phyloP scores from a whole-genome alignment of 2,329 filamentous ascomycete genomes.

The Sclerotinia spermophila region DNA sequence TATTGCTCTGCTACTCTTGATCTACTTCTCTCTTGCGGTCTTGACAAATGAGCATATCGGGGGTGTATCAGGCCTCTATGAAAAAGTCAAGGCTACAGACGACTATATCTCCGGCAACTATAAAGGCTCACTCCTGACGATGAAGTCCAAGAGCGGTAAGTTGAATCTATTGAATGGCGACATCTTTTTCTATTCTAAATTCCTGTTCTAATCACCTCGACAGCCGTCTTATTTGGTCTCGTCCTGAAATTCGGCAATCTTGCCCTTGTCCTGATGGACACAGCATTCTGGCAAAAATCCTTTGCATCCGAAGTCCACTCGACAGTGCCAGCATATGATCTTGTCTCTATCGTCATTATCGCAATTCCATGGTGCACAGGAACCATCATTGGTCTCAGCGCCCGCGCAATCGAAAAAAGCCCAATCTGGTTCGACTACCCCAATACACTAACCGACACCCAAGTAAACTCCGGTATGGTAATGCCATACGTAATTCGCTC shows the following conservation, averaged over 20 bases:
- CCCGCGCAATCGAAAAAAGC: conserved; percentile 43
- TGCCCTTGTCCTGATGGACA: conserved; percentile 44
- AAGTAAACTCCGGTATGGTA: conserved; percentile 31
- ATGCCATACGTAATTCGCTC: conserved; percentile 36
- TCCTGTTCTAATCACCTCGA: neutral
- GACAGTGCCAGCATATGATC: conserved; percentile 42
- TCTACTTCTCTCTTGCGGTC: conserved; percentile 47
- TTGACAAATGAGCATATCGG: conserved; percentile 43
- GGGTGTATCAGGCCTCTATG: conserved; percentile 44
- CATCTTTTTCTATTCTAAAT: neutral
- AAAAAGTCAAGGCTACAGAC: conserved; percentile 44
- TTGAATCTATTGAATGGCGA: neutral
- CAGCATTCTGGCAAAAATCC: conserved; percentile 51
- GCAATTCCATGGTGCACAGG: conserved; percentile 47
- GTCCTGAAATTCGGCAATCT: conserved; percentile 46
- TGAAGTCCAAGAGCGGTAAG: conserved; percentile 42
- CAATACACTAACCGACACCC: conserved; percentile 26
- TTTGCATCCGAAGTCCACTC: conserved; percentile 47
- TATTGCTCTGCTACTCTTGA: conserved; percentile 46
- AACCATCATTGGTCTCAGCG: conserved; percentile 46
- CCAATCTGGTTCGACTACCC: conserved; percentile 42
- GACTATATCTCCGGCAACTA: conserved; percentile 45
- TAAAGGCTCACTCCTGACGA: conserved; percentile 45
- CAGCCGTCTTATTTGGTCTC: conserved; percentile 43
- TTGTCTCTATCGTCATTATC: conserved; percentile 47